These are phyloP conservation scores for Blastobotrys capitulatus DNA, from an alignment of 1,139 yeast species.

Conservation along the genomic window DNA sequence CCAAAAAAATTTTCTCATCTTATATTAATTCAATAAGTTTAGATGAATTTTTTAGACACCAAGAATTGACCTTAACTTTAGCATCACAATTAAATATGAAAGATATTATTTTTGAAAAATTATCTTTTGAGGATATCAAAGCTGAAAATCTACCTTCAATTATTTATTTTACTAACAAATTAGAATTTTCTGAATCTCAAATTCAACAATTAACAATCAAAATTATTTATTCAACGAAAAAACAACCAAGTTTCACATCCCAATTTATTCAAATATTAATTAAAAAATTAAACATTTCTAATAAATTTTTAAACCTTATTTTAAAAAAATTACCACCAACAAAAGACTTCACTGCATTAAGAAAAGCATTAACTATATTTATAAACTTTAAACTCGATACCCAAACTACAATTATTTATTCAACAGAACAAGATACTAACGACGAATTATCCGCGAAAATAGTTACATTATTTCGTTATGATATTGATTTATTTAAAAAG, in stretches of 20 bases:
- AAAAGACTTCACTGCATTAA: background rate
- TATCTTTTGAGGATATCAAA: background rate
- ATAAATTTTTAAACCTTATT: background rate
- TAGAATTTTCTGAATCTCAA: background rate
- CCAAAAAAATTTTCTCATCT: conserved; percentile 4
- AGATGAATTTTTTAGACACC: background rate
- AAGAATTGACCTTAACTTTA: background rate
- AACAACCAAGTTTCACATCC: background rate
- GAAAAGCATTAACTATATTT: conserved; percentile 7
- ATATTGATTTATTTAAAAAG: background rate
- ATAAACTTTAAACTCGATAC: background rate
- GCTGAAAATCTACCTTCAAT: background rate
- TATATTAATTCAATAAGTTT: background rate
- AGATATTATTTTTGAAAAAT: background rate
- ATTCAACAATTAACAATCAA: background rate
- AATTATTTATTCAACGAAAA: background rate
- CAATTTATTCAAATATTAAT: conserved; percentile 5
- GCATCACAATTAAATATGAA: background rate
- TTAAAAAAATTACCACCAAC: conserved; percentile 2
- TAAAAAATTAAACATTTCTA: background rate
- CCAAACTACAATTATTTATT: background rate
- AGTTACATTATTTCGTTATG: conserved; percentile 1
- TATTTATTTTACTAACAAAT: background rate
- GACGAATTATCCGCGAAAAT: conserved; percentile 1
- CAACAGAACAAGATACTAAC: background rate